Conservation (phyloP, 2,329 filamentous ascomycete genomes). For the Falciphora oryzae region DNA sequence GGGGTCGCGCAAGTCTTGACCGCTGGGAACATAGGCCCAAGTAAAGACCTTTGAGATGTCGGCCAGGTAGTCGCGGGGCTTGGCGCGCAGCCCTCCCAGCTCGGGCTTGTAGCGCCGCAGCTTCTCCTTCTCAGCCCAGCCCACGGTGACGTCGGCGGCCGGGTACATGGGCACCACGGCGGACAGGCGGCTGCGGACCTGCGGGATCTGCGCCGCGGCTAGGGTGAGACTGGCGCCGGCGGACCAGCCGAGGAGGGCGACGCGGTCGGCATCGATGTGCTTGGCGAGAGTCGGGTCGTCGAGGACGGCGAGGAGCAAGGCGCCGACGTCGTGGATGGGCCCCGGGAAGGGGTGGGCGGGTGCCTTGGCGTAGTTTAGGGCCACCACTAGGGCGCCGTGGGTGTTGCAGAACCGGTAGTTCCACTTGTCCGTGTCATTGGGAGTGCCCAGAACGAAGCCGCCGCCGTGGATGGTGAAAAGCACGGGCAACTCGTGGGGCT, state of each 20-base stretch:
- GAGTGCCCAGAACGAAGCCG: slow-evolving; percentile 37
- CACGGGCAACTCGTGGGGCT: slow-evolving; percentile 28
- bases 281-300: slow-evolving; percentile 34
- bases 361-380: slow-evolving; percentile 42
- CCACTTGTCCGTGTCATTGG: slow-evolving; percentile 38
- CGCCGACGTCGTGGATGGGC: slow-evolving; percentile 37
- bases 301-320: slow-evolving; percentile 34
- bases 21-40: slow-evolving; percentile 34
- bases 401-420: slow-evolving; percentile 34
- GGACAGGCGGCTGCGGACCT: slow-evolving; percentile 22
- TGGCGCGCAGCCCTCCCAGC: slow-evolving; percentile 22
- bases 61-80: slow-evolving; percentile 21
- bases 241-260: slow-evolving; percentile 41
- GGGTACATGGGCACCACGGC: slow-evolving; percentile 38
- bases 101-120: slow-evolving; percentile 28
- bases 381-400: slow-evolving; percentile 37
- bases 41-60: slow-evolving; percentile 25
- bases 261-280: slow-evolving; percentile 31
- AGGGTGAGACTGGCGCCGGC: slow-evolving; percentile 43
- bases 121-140: slow-evolving; percentile 21
- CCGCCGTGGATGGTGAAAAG: slow-evolving; percentile 46
- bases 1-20: slow-evolving; percentile 29
- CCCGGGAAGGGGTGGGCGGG: slow-evolving; percentile 37
- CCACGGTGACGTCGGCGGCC: slow-evolving; percentile 32
- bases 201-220: slow-evolving; percentile 30